phyloP scores from a whole-genome alignment of 495 filamentous ascomycete species.

The Neurospora sp. region DNA sequence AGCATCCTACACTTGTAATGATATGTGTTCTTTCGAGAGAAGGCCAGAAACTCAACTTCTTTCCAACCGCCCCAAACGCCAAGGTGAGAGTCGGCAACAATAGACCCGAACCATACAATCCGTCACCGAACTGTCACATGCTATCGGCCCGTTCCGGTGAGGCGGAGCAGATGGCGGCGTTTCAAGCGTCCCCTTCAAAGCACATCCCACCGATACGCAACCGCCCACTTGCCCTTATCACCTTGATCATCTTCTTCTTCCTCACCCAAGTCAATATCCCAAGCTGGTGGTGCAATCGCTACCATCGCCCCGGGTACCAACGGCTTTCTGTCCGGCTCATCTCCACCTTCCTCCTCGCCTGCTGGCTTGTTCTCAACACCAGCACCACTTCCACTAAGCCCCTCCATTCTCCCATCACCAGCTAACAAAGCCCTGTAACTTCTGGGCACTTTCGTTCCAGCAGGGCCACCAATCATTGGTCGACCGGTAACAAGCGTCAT shows the following conservation, averaged over 20 bases:
- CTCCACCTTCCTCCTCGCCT: constrained; percentile 7
- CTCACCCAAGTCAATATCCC: constrained; percentile 31
- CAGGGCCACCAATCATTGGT: background rate
- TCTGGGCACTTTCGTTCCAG: background rate
- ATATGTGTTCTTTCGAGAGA: background rate
- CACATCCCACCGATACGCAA: constrained; percentile 35
- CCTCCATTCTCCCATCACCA: constrained; percentile 22
- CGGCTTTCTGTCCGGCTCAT: constrained; percentile 13
- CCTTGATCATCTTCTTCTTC: background rate
- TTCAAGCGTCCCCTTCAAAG: background rate
- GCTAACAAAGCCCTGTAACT: constrained; percentile 23
- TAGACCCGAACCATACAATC: background rate
- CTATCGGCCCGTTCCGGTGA: background rate
- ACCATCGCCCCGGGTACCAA: constrained; percentile 23
- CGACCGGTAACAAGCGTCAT: constrained; percentile 13
- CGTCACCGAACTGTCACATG: background rate
- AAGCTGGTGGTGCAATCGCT: constrained; percentile 28
- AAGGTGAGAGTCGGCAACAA: background rate
- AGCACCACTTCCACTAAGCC: background rate
- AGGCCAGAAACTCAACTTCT: background rate
- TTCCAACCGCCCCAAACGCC: background rate
- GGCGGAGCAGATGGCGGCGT: background rate
- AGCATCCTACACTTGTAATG: background rate
- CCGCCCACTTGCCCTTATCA: constrained; percentile 23
- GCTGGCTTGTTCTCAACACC: background rate